phyloP scores from a whole-genome alignment of 2,329 filamentous ascomycete species.

The Helotiales sp. region DNA sequence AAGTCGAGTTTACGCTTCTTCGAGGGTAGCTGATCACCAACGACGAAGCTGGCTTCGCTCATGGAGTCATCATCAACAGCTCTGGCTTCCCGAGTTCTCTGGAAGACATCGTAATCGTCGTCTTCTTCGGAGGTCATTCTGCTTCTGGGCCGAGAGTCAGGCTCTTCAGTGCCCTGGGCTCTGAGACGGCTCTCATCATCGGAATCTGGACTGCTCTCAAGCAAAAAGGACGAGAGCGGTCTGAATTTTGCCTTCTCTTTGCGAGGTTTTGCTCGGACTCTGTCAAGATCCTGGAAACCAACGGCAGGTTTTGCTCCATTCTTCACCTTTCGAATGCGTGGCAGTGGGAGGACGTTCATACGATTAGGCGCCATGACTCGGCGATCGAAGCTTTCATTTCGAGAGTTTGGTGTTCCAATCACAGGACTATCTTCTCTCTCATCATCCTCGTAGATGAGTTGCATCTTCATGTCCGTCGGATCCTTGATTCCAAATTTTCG shows the following conservation, averaged over 20 bases:
- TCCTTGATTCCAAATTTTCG: slow-evolving; percentile 79
- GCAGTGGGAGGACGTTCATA: slow-evolving; percentile 67
- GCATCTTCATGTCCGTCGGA: slow-evolving; percentile 63
- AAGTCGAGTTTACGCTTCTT: slow-evolving; percentile 78
- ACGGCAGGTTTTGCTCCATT: slow-evolving; percentile 61
- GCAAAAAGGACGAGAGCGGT: slow-evolving; percentile 80
- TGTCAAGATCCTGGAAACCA: slow-evolving; percentile 69
- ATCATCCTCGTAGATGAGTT: slow-evolving; percentile 61
- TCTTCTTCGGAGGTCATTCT: slow-evolving; percentile 69
- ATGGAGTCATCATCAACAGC: slow-evolving; percentile 65
- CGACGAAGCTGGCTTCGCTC: slow-evolving; percentile 73
- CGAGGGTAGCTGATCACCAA: slow-evolving; percentile 58
- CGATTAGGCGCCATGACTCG: slow-evolving; percentile 53
- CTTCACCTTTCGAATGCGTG: slow-evolving; percentile 75
- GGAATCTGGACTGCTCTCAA: slow-evolving; percentile 80
- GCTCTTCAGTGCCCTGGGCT: slow-evolving; percentile 80
- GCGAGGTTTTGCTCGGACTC: slow-evolving; percentile 59
- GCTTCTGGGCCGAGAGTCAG: slow-evolving; percentile 80
- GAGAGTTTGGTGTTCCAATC: slow-evolving; percentile 68
- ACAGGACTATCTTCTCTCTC: slow-evolving; percentile 64
- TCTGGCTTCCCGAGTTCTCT: slow-evolving; percentile 21
- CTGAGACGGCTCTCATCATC: slow-evolving; percentile 70
- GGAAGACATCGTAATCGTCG: slow-evolving; percentile 40
- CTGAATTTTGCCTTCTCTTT: slow-evolving; percentile 65
- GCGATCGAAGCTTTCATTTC: slow-evolving; percentile 65